phyloP scores from a whole-genome alignment of 441 rosid species.

The Caryocar brasiliense region DNA sequence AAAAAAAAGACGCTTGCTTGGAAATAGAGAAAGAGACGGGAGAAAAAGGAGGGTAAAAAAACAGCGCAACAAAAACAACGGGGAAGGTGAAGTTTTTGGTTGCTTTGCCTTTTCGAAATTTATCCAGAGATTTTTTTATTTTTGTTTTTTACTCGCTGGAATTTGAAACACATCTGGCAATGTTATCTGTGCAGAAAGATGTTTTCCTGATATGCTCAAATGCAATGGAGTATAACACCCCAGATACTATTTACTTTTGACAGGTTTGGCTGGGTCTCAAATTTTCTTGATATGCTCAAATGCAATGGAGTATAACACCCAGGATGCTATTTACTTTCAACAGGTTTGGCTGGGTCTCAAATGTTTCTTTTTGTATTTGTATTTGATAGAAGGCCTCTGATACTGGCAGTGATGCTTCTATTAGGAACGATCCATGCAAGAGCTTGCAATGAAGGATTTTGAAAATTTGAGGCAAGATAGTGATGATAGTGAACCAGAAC shows the following conservation, averaged over 20 bases:
- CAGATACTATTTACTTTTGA: conserved; percentile 72
- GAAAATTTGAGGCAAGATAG: conserved; percentile 72
- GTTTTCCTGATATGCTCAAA: conserved; percentile 66
- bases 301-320: conserved; percentile 78
- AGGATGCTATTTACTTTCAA: conserved; percentile 71
- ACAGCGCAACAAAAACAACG: background rate
- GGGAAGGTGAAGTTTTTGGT: no score
- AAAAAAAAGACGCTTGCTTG: conserved; percentile 26
- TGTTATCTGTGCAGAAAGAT: conserved; percentile 49
- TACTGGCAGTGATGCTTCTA: no score
- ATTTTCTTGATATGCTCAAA: conserved; percentile 49
- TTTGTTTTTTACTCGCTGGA: no score
- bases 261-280: conserved; percentile 43
- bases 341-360: conserved; percentile 43
- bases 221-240: conserved; percentile 78
- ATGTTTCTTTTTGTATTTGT: no score
- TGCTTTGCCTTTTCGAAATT: no score
- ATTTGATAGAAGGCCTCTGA: no score
- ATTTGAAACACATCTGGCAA: conserved; percentile 3
- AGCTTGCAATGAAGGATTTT: conserved; percentile 70
- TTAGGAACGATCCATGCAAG: conserved; percentile 66
- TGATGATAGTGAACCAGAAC: conserved; percentile 49
- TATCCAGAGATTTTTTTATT: no score
- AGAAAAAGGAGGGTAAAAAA: background rate
- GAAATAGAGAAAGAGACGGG: conserved; percentile 7